These are phyloP conservation scores for Pseudocercospora eumusae DNA, from an alignment of 2,329 filamentous ascomycete genomes.

Conservation along the genomic window DNA sequence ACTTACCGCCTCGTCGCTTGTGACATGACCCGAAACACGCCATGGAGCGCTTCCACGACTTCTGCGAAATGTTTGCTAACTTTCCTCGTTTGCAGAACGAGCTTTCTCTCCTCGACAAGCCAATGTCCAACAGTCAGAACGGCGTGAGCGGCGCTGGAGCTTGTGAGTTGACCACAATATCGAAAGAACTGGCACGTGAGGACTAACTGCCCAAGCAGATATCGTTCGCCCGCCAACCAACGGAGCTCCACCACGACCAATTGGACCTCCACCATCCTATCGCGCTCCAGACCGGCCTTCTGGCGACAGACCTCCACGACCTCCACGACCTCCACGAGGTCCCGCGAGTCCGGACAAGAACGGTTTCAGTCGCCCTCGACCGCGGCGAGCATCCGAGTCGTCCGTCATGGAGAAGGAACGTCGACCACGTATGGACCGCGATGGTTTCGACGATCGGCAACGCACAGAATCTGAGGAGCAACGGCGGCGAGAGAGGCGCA, in stretches of 20 bases:
- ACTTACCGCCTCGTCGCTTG: conserved; percentile 10
- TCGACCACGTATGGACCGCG: conserved; percentile 56
- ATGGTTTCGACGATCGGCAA: conserved; percentile 32
- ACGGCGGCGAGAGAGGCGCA: conserved; percentile 48
- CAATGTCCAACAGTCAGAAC: conserved; percentile 42
- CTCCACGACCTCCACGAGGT: conserved; percentile 48
- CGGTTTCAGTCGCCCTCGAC: conserved; percentile 42
- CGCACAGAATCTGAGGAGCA: conserved; percentile 53
- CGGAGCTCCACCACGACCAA: conserved; percentile 48
- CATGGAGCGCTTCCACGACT: conserved; percentile 47
- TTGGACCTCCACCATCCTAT: conserved; percentile 53
- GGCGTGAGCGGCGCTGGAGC: conserved; percentile 12
- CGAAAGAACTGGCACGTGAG: conserved; percentile 9
- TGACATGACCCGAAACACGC: conserved; percentile 11
- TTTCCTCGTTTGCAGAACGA: conserved; percentile 59
- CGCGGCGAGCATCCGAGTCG: conserved; percentile 77
- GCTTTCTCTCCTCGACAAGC: conserved; percentile 65
- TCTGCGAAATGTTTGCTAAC: conserved; percentile 46
- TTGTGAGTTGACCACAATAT: conserved; percentile 12
- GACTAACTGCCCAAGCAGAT: conserved; percentile 18
- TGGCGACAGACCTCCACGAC: conserved; percentile 54
- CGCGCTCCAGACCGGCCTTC: conserved; percentile 65
- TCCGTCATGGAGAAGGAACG: conserved; percentile 67
- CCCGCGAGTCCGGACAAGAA: conserved; percentile 44
- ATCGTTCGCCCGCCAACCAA: conserved; percentile 32